Evolutionary conservation across 768 basidiomycete species (phyloP).

Genomic region (Leccinum rimulosum): DNA sequence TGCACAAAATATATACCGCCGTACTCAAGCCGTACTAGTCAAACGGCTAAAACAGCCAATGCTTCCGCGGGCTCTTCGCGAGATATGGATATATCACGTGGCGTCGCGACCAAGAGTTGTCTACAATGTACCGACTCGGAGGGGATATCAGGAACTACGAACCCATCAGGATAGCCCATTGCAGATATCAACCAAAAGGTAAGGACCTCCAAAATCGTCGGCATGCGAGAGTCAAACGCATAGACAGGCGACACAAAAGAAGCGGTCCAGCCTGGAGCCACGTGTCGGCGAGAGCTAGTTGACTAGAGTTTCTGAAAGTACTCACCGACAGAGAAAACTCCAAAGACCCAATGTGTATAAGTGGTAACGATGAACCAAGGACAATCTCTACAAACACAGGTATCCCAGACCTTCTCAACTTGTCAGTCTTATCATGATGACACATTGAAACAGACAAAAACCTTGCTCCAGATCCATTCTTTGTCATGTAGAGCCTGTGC

Average conservation of each 20-base stretch:
- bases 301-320: neutral
- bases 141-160: conserved; percentile 26
- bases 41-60: conserved; percentile 15
- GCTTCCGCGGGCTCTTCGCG: conserved; percentile 19
- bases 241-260: conserved; percentile 51
- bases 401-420: conserved; percentile 37
- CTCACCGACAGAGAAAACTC: conserved; percentile 39
- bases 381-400: conserved; percentile 34
- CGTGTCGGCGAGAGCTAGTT: neutral
- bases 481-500: conserved; percentile 30
- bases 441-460: conserved; percentile 5
- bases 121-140: conserved; percentile 17
- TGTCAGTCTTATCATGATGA: conserved; percentile 6
- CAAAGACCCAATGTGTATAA: conserved; percentile 44
- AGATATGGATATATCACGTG: conserved; percentile 29
- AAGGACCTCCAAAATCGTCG: conserved; percentile 51
- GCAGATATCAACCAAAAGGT: conserved; percentile 57
- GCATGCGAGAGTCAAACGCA: conserved; percentile 37
- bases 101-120: conserved; percentile 27
- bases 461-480: conserved; percentile 59
- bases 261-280: conserved; percentile 46
- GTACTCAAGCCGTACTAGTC: neutral
- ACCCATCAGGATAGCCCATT: conserved; percentile 38
- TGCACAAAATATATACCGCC: neutral
- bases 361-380: conserved; percentile 43